Conservation (phyloP, 148 eudicot species). For the Fagopyrum tataricum region DNA sequence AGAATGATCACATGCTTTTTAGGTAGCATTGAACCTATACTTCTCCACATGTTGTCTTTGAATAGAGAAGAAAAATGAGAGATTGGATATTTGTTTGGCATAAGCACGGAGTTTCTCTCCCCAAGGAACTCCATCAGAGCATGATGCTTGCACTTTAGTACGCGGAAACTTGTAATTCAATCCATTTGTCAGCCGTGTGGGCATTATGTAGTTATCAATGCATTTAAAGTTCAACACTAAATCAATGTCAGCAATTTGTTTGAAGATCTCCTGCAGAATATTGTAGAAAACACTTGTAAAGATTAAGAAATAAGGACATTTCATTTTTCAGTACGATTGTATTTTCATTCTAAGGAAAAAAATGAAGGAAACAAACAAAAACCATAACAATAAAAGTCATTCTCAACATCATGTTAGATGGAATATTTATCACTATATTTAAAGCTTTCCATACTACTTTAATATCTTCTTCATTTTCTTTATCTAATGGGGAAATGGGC, state of each 20-base stretch:
- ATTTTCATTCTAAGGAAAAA: background rate
- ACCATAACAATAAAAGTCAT: background rate
- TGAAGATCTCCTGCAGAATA: slow-evolving; percentile 69
- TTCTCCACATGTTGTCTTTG: background rate
- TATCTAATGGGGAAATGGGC: slow-evolving; percentile 47
- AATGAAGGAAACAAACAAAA: background rate
- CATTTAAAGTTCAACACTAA: slow-evolving; percentile 79
- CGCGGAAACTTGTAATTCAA: slow-evolving; percentile 27
- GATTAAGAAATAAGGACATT: too few relatives aligned
- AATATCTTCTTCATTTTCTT: slow-evolving; percentile 35
- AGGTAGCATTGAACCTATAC: background rate
- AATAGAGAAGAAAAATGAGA: background rate
- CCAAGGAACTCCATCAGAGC: slow-evolving; percentile 26
- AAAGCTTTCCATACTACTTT: slow-evolving; percentile 31
- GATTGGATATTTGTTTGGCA: slow-evolving; percentile 59
- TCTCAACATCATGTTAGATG: background rate
- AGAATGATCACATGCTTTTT: background rate
- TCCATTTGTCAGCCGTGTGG: slow-evolving; percentile 26
- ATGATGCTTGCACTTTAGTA: slow-evolving; percentile 23
- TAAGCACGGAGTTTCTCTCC: slow-evolving; percentile 45
- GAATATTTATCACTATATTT: background rate
- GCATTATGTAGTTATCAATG: slow-evolving; percentile 29
- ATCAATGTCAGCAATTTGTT: slow-evolving; percentile 74
- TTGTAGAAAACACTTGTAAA: too few relatives aligned
- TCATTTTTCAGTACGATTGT: background rate